Evolutionary conservation across 192 early-diverging fungal species (phyloP).

Genomic region (Pilaira anomala): DNA sequence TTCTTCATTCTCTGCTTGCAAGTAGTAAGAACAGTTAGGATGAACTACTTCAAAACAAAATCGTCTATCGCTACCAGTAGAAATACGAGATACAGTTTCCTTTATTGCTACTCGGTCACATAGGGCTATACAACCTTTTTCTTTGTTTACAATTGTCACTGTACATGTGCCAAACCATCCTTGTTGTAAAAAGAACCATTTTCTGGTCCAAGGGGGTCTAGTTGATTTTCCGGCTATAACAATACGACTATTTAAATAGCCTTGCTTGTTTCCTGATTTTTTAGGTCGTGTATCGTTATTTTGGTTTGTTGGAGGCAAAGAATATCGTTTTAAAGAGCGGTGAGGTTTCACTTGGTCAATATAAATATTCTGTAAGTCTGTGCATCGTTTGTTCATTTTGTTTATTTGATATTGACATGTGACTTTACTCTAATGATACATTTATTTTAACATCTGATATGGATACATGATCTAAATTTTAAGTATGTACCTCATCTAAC

Average conservation of each 20-base stretch:
- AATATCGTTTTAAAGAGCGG: conserved; percentile 27
- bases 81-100: conserved; percentile 51
- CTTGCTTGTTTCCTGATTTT: conserved; percentile 48
- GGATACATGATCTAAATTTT: neutral
- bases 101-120: conserved; percentile 55
- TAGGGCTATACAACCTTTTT: conserved; percentile 25
- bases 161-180: conserved; percentile 51
- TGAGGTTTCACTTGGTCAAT: conserved; percentile 20
- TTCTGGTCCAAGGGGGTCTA: conserved; percentile 47
- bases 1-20: conserved; percentile 69
- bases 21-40: conserved; percentile 49
- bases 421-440: conserved; percentile 28
- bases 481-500: conserved; percentile 33
- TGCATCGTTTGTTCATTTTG: conserved; percentile 23
- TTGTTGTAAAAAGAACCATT: conserved; percentile 62
- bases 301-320: neutral
- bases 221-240: conserved; percentile 41
- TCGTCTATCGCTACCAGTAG: conserved; percentile 55
- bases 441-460: too few relatives aligned
- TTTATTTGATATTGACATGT: conserved; percentile 31
- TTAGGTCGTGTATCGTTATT: too few relatives aligned
- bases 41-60: conserved; percentile 72
- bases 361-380: conserved; percentile 28
- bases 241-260: conserved; percentile 55
- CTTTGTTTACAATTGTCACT: conserved; percentile 41